phyloP scores from a whole-genome alignment of 148 eudicot species.

The Chenopodium suecicum region DNA sequence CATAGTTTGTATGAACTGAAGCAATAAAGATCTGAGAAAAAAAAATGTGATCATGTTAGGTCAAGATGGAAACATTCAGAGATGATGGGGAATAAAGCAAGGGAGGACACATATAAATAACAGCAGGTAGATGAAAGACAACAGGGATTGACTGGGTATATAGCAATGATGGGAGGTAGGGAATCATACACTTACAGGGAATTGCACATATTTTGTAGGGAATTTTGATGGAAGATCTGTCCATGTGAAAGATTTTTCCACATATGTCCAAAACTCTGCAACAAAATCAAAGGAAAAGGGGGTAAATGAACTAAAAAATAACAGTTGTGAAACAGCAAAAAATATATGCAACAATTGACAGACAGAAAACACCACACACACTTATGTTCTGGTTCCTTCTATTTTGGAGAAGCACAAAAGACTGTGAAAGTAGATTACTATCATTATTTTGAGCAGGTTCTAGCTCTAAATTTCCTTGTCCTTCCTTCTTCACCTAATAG shows the following conservation, averaged over 20 bases:
- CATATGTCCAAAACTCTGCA: constrained; percentile 97
- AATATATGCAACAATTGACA: background rate
- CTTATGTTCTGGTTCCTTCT: background rate
- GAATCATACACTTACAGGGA: constrained; percentile 61
- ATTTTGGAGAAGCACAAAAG: background rate
- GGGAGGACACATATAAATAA: background rate
- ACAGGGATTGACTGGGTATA: background rate
- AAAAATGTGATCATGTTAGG: constrained; percentile 8
- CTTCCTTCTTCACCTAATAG: background rate
- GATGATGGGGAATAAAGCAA: background rate
- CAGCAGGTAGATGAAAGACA: background rate
- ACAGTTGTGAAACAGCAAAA: background rate
- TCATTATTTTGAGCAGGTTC: background rate
- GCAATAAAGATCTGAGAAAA: constrained; percentile 70
- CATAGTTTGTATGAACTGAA: constrained; percentile 89
- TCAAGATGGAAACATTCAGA: background rate
- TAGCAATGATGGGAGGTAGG: background rate
- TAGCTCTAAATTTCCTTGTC: background rate
- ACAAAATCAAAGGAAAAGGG: constrained; percentile 6
- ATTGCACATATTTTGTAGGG: constrained; percentile 97
- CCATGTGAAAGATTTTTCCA: constrained; percentile 95
- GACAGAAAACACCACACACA: background rate
- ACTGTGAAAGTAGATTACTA: background rate
- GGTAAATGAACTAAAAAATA: background rate
- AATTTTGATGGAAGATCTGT: constrained; percentile 94